Percentiles rank a stretch among this genome's conserved stretches.
Conservation (phyloP, 352 stramenopile species). For the Globisporangium barbulae region DNA sequence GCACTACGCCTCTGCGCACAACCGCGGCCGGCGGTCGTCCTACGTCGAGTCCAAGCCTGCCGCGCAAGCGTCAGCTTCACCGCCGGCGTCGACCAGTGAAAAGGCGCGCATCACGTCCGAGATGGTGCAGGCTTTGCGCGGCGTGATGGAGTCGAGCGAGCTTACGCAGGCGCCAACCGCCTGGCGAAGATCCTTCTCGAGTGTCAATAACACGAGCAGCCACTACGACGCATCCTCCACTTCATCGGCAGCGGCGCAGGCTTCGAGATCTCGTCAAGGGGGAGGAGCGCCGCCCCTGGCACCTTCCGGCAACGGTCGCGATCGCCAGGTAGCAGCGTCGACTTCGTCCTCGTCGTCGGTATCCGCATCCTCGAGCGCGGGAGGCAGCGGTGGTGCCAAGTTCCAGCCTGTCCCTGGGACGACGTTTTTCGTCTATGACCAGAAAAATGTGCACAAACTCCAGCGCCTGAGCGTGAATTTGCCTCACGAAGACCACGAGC, state of each 20-base stretch:
- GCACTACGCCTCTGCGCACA: background rate
- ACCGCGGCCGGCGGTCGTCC: slow-evolving; percentile 5
- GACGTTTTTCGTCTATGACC: slow-evolving; percentile 50
- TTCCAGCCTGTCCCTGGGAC: slow-evolving; percentile 10
- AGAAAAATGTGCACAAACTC: slow-evolving; percentile 34
- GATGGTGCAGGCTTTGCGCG: slow-evolving; percentile 49
- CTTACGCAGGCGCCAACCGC: slow-evolving; percentile 37
- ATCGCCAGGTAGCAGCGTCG: background rate
- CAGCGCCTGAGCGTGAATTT: slow-evolving; percentile 21
- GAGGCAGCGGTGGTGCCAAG: background rate
- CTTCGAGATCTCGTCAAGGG: background rate
- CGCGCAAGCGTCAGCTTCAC: too few relatives aligned
- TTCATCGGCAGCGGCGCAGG: background rate
- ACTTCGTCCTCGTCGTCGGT: background rate
- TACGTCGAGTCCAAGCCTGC: slow-evolving; percentile 5
- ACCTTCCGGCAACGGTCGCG: background rate
- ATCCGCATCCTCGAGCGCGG: background rate
- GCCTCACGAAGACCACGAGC: slow-evolving; percentile 4
- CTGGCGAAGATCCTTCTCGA: slow-evolving; percentile 21
- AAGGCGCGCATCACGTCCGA: slow-evolving; percentile 30
- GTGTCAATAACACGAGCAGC: background rate
- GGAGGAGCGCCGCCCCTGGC: background rate
- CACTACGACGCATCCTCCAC: slow-evolving; percentile 4
- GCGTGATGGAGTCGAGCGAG: slow-evolving; percentile 77
- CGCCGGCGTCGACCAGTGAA: slow-evolving; percentile 18